Base-by-base conservation (phyloP, 345 rosid genomes). In the Erysimum cheiranthoides region DNA sequence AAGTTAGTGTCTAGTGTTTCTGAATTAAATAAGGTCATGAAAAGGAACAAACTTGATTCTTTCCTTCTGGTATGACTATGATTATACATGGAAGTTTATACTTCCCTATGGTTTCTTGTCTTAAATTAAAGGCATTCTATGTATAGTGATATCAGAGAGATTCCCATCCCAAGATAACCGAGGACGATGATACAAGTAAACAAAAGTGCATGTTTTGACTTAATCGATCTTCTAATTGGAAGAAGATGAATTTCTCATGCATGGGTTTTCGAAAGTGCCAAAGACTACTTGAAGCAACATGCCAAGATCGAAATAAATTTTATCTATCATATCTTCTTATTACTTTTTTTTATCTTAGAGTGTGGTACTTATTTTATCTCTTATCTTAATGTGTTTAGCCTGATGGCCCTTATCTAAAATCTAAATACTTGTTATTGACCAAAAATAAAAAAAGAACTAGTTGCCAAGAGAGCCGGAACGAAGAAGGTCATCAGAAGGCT, bases 401-500 rank as follows among this genome's bases (percentile, higher is more conserved):
- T 5, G 9, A 14, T 45, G 35, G 42, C 45, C 65, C n/a, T 34
- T 54, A 45, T 16, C 63, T 61, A 43, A 38, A 69, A 42, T 61
- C 70, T 54, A 53, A 42, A n/a, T 51, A 68, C 14, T 40, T 43
- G 39, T 53, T 43, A 35, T 2, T 31, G 35, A 61, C 52, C 30
- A 38, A 32, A 12, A 6, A 13, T 27, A 18, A 25, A 31, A 9
- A 13, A 35, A 32, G 13, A 28, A 47, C 68, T 71, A 71, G 73
- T 71, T 34, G 47, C 17, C 40, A 42, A 80, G 21, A 46, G 91
- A 85, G 16, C 70, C 83, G 13, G 92, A 88, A 51, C 74, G 77
- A 3, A 87, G 68, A 7, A 84, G 78, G 69, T 87, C 88, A 73
- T 85, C 80, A 40, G 97, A 88, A 35, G 97, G 96, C 84, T 94